Conservation (phyloP, 345 rosid species). For the Pugionium dolabratum region DNA sequence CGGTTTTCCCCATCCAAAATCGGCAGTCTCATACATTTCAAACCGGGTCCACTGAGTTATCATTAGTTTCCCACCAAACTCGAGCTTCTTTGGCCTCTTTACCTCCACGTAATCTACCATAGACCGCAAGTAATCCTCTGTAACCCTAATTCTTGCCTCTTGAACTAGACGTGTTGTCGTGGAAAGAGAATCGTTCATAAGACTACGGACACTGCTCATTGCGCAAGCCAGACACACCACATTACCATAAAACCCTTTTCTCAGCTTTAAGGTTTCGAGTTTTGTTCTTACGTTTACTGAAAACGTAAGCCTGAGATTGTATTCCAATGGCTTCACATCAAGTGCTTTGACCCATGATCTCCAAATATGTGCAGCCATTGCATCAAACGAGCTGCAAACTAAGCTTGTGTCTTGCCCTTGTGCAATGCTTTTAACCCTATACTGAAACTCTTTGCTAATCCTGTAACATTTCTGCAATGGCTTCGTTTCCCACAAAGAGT, state of each 20-base stretch:
- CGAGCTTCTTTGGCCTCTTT: conserved; percentile 70
- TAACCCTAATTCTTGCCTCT: conserved; percentile 58
- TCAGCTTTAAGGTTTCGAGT: conserved; percentile 56
- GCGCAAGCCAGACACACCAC: conserved; percentile 82
- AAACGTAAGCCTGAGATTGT: conserved; percentile 76
- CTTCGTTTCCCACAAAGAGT: conserved; percentile 62
- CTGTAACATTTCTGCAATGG: conserved; percentile 75
- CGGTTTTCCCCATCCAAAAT: conserved; percentile 93
- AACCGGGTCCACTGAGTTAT: conserved; percentile 95
- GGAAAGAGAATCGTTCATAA: conserved; percentile 50
- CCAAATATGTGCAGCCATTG: conserved; percentile 92
- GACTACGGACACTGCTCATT: conserved; percentile 57
- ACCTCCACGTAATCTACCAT: conserved; percentile 68
- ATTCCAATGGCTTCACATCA: conserved; percentile 67
- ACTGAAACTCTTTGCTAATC: conserved; percentile 66
- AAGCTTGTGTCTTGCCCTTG: conserved; percentile 45
- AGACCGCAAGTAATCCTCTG: conserved; percentile 79
- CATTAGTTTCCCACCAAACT: conserved; percentile 84
- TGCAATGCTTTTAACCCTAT: conserved; percentile 57
- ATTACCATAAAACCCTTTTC: conserved; percentile 79
- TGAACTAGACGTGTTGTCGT: conserved; percentile 57
- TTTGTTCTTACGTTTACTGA: conserved; percentile 76
- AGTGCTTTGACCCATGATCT: conserved; percentile 91
- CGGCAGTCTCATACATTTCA: conserved; percentile 73
- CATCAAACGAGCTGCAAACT: conserved; percentile 72